Evolutionary conservation across 169 alveolate species (phyloP).

Genomic region (Eimeria nieschulzi): DNA sequence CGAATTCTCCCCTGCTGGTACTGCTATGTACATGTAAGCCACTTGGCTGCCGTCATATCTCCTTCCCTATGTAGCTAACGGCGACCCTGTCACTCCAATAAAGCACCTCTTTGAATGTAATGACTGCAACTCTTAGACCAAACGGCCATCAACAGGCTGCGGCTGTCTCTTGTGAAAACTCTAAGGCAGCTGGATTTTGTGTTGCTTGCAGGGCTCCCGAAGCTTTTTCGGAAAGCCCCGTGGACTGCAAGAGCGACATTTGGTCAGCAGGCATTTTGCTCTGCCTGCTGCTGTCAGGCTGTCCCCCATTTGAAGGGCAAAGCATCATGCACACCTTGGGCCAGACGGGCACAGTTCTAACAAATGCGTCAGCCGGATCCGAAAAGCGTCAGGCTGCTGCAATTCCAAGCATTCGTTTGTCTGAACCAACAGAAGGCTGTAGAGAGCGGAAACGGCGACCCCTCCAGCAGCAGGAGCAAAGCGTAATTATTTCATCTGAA

Average conservation of each 20-base stretch:
- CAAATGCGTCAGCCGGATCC: too few relatives aligned
- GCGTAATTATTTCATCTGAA: too few relatives aligned
- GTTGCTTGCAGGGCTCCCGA: slow-evolving; percentile 38
- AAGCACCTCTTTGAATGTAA: too few relatives aligned
- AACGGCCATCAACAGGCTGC: too few relatives aligned
- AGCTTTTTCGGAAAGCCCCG: neutral
- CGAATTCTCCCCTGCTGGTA: neutral
- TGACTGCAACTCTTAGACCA: too few relatives aligned
- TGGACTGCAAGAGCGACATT: slow-evolving; percentile 15
- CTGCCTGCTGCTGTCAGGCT: slow-evolving; percentile 9
- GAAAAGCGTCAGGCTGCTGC: too few relatives aligned
- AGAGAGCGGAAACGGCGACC: neutral
- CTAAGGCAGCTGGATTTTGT: neutral
- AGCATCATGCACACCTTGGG: neutral
- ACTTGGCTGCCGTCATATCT: neutral
- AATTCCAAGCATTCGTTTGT: too few relatives aligned
- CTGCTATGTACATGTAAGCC: slow-evolving; percentile 36
- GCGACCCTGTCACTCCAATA: too few relatives aligned
- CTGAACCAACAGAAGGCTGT: too few relatives aligned
- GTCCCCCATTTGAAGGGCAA: neutral
- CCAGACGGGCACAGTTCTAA: neutral
- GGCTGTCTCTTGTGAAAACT: too few relatives aligned
- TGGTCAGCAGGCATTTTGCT: slow-evolving; percentile 31
- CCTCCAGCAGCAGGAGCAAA: neutral
- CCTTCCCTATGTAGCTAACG: neutral